Percentiles rank a stretch among this genome's conserved stretches.
Evolutionary conservation across 352 stramenopile species (phyloP).

Genomic region (Globisporangium recalcitrans): DNA sequence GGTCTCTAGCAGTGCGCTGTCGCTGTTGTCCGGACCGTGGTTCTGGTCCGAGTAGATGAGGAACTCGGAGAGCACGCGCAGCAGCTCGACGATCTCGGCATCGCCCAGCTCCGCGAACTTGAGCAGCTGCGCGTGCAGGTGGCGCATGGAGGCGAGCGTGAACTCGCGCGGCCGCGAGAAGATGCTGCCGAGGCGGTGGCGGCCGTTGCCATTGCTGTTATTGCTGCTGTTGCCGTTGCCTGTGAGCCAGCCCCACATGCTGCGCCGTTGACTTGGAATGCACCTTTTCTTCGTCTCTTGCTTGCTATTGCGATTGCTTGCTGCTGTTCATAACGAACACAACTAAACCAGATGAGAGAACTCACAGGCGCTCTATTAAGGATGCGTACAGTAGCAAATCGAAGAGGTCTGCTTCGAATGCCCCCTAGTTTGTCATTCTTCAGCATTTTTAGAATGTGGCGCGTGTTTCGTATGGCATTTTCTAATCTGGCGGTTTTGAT

Average conservation of each 20-base stretch:
- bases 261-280: not conserved
- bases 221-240: slow-evolving; percentile 7
- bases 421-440: too few relatives aligned
- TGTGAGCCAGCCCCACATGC: slow-evolving; percentile 47
- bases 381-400: not conserved
- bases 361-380: not conserved
- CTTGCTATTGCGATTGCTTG: not conserved
- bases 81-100: slow-evolving; percentile 72
- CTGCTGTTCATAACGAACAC: not conserved
- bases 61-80: slow-evolving; percentile 79
- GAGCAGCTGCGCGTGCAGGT: slow-evolving; percentile 69
- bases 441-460: too few relatives aligned
- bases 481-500: not conserved
- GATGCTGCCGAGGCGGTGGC: slow-evolving; percentile 17
- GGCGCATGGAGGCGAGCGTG: slow-evolving; percentile 62
- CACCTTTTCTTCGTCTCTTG: slow-evolving; percentile 1
- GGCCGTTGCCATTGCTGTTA: slow-evolving; percentile 1
- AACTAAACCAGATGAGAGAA: not conserved
- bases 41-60: slow-evolving; percentile 88
- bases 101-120: slow-evolving; percentile 52
- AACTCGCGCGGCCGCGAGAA: slow-evolving; percentile 40
- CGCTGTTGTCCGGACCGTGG: slow-evolving; percentile 22
- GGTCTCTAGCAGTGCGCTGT: not conserved
- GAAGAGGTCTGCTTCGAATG: not conserved
- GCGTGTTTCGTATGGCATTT: not conserved